Conservation (phyloP, 2,329 filamentous ascomycete genomes). For the Cercospora beticola region DNA sequence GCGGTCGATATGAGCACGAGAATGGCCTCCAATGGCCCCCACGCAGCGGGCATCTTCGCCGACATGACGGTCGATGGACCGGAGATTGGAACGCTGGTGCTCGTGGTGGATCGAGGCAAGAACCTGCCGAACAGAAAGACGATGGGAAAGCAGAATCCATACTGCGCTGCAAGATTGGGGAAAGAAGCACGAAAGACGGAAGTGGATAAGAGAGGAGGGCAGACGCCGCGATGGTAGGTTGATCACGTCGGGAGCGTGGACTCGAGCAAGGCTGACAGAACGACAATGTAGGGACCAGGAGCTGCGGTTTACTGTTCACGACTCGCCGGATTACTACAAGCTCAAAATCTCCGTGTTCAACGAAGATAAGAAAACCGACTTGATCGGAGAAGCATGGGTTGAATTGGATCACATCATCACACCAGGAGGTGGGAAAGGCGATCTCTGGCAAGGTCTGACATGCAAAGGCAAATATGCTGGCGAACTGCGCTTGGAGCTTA, state of each 20-base stretch:
- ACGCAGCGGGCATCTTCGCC: slow-evolving; percentile 90
- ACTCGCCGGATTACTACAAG: slow-evolving; percentile 93
- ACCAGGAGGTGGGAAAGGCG: slow-evolving; percentile 85
- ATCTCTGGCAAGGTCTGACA: slow-evolving; percentile 84
- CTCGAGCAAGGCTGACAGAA: slow-evolving; percentile 15
- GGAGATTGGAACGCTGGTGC: slow-evolving; percentile 86
- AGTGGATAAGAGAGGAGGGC: slow-evolving; percentile 88
- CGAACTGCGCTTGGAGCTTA: slow-evolving; percentile 91
- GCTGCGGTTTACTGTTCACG: slow-evolving; percentile 91
- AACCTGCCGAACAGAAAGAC: slow-evolving; percentile 95
- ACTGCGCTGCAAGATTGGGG: slow-evolving; percentile 87
- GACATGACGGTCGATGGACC: slow-evolving; percentile 93
- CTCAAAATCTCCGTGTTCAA: slow-evolving; percentile 96
- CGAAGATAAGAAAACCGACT: slow-evolving; percentile 94
- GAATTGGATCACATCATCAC: slow-evolving; percentile 78
- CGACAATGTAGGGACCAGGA: slow-evolving; percentile 79
- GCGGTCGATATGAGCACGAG: slow-evolving; percentile 14
- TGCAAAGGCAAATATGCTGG: slow-evolving; percentile 95
- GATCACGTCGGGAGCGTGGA: background rate
- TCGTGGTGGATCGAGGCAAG: slow-evolving; percentile 91
- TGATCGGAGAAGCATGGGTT: slow-evolving; percentile 93
- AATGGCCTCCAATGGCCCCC: slow-evolving; percentile 55
- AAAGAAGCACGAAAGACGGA: slow-evolving; percentile 98
- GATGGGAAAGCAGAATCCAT: slow-evolving; percentile 98
- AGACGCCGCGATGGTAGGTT: slow-evolving; percentile 89